These are phyloP conservation scores for Mycena pura DNA, from an alignment of 768 basidiomycete species.

Conservation along the genomic window DNA sequence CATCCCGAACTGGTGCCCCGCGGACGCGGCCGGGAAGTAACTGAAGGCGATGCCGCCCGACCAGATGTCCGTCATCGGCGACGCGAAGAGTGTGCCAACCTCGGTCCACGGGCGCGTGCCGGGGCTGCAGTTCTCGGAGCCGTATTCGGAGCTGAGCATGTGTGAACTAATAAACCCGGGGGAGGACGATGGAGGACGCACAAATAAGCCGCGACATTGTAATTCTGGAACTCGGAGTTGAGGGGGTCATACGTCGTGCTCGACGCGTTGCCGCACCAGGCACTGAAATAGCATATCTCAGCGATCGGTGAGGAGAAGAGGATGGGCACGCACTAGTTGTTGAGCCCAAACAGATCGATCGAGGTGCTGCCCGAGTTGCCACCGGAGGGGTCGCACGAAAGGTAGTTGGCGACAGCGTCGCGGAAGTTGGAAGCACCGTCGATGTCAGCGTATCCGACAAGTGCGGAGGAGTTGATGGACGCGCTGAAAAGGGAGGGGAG, in stretches of 20 bases:
- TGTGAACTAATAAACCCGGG: no score
- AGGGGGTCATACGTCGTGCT: neutral
- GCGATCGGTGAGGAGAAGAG: neutral
- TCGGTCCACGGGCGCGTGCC: conserved; percentile 80
- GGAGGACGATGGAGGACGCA: neutral
- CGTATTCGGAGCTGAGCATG: conserved; percentile 24
- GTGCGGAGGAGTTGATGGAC: conserved; percentile 65
- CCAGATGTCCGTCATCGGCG: conserved; percentile 79
- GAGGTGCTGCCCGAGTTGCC: neutral
- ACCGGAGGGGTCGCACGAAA: conserved; percentile 9
- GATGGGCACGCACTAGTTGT: conserved; percentile 13
- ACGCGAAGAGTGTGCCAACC: conserved; percentile 71
- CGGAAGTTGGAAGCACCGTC: conserved; percentile 55
- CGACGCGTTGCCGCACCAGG: conserved; percentile 10
- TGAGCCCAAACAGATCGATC: conserved; percentile 12
- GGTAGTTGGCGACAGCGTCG: conserved; percentile 2
- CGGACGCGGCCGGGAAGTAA: conserved; percentile 85
- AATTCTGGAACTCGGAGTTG: conserved; percentile 5
- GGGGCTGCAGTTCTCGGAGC: conserved; percentile 35
- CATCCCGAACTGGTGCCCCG: conserved; percentile 82
- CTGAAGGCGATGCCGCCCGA: conserved; percentile 90
- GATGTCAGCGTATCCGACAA: conserved; percentile 88
- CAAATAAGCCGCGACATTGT: conserved; percentile 13
- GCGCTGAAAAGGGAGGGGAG: conserved; percentile 44
- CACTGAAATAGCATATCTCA: neutral